Evolutionary conservation across 1,284 basidiomycete species (phyloP).

Genomic region (Rhodofomes roseus): DNA sequence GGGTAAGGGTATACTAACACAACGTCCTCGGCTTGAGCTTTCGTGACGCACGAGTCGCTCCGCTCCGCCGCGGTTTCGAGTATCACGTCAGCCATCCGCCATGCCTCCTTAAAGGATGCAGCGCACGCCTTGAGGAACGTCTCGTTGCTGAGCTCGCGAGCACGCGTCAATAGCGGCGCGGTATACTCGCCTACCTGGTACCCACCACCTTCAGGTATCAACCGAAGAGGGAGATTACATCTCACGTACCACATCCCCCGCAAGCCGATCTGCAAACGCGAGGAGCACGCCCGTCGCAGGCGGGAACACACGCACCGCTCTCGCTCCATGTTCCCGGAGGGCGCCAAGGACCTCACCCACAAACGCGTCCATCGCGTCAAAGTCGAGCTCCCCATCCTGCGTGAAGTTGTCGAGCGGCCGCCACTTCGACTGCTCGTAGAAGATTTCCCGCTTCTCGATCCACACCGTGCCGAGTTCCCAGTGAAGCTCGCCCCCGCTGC

Average conservation of each 20-base stretch:
- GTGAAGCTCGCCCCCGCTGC: neutral
- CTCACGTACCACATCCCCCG: slow-evolving; percentile 67
- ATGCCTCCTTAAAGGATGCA: slow-evolving; percentile 85
- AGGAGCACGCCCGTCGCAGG: slow-evolving; percentile 68
- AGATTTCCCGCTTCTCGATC: slow-evolving; percentile 92
- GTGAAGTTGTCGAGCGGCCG: slow-evolving; percentile 82
- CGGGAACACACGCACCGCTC: slow-evolving; percentile 86
- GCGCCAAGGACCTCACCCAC: slow-evolving; percentile 68
- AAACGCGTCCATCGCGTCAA: slow-evolving; percentile 92
- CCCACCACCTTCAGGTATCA: neutral
- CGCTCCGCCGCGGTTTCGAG: slow-evolving; percentile 42
- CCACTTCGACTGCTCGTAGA: slow-evolving; percentile 82
- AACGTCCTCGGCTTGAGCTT: slow-evolving; percentile 70
- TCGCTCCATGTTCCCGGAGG: slow-evolving; percentile 71
- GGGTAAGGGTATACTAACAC: slow-evolving; percentile 46
- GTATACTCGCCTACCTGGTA: slow-evolving; percentile 85
- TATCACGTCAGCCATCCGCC: slow-evolving; percentile 81
- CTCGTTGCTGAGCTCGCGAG: slow-evolving; percentile 71
- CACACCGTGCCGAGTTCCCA: slow-evolving; percentile 93
- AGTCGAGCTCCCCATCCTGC: slow-evolving; percentile 65
- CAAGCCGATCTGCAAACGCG: slow-evolving; percentile 73
- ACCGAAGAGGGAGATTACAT: neutral
- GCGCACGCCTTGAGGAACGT: slow-evolving; percentile 85
- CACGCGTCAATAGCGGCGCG: slow-evolving; percentile 70
- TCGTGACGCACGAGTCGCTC: slow-evolving; percentile 22